A percentile compares a stretch with the other conserved stretches of the same genome.
phyloP scores from a whole-genome alignment of 768 basidiomycete species.

The Serendipita sp. region DNA sequence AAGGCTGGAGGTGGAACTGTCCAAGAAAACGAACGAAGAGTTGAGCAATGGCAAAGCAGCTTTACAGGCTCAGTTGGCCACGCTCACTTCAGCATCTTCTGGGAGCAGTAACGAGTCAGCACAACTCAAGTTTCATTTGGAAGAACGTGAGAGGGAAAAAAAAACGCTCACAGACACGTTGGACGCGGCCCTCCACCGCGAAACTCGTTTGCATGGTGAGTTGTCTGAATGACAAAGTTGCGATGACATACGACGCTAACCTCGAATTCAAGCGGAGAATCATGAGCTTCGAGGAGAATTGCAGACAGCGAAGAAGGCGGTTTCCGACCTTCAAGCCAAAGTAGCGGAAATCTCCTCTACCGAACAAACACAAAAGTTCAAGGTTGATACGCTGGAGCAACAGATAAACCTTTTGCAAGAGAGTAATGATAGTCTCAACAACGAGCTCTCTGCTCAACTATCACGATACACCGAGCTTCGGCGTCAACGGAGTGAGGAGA shows the following conservation, averaged over 20 bases:
- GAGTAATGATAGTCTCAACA: conserved; percentile 55
- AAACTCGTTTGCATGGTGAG: conserved; percentile 57
- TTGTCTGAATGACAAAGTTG: conserved; percentile 6
- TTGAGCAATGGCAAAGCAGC: conserved; percentile 36
- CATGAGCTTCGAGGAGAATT: conserved; percentile 65
- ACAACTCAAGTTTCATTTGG: conserved; percentile 39
- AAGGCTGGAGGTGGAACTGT: conserved; percentile 38
- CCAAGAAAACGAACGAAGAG: conserved; percentile 48
- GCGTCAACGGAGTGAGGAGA: conserved; percentile 63
- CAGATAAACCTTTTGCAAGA: conserved; percentile 62
- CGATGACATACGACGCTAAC: conserved; percentile 58
- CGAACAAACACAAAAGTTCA: conserved; percentile 59
- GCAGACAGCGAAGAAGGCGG: conserved; percentile 19
- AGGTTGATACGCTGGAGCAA: conserved; percentile 66
- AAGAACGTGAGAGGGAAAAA: conserved; percentile 79
- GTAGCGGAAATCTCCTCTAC: conserved; percentile 56
- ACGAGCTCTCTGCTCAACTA: conserved; percentile 53
- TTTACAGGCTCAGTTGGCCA: conserved; percentile 39
- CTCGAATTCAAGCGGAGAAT: conserved; percentile 34
- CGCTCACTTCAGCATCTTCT: conserved; percentile 41
- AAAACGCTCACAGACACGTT: conserved; percentile 73
- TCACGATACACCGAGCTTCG: conserved; percentile 77
- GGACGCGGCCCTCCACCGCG: conserved; percentile 66
- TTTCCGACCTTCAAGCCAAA: conserved; percentile 38
- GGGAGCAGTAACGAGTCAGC: conserved; percentile 49